phyloP scores from a whole-genome alignment of 2,329 filamentous ascomycete genomes.

The Drechslerella stenobrocha region DNA sequence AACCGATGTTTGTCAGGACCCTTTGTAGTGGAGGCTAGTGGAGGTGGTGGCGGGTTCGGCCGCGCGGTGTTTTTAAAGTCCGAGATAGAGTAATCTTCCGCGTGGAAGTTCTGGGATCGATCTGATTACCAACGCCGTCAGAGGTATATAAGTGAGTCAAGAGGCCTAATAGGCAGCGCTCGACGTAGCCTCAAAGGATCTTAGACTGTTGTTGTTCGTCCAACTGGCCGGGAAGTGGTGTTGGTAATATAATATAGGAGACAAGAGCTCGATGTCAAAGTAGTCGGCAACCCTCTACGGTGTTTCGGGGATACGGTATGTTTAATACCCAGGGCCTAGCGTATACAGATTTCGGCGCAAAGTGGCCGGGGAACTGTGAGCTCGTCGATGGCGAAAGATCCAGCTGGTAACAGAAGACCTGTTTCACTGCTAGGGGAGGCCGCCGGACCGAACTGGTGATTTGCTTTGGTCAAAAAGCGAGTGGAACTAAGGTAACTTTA shows the following conservation, averaged over 20 bases:
- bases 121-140: constrained; percentile 42
- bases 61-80: constrained; percentile 17
- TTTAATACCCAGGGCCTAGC: constrained; percentile 5
- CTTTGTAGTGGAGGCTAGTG: not conserved
- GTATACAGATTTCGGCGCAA: not conserved
- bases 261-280: constrained; percentile 43
- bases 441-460: constrained; percentile 5
- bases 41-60: constrained; percentile 24
- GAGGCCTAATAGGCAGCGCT: constrained; percentile 39
- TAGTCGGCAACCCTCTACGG: constrained; percentile 38
- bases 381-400: constrained; percentile 25
- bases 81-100: constrained; percentile 28
- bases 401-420: constrained; percentile 23
- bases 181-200: constrained; percentile 38
- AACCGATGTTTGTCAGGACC: not conserved
- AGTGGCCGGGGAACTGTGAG: constrained; percentile 33
- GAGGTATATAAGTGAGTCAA: constrained; percentile 30
- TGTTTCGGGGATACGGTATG: constrained; percentile 25
- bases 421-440: constrained; percentile 15
- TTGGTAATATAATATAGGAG: constrained; percentile 44
- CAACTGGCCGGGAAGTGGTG: constrained; percentile 40
- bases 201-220: constrained; percentile 26
- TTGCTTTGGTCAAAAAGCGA: constrained; percentile 31
- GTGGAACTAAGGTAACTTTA: constrained; percentile 19
- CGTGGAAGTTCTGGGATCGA: not conserved